Evolutionary conservation across 1,284 basidiomycete species (phyloP).

Genomic region (Tilletia horrida): DNA sequence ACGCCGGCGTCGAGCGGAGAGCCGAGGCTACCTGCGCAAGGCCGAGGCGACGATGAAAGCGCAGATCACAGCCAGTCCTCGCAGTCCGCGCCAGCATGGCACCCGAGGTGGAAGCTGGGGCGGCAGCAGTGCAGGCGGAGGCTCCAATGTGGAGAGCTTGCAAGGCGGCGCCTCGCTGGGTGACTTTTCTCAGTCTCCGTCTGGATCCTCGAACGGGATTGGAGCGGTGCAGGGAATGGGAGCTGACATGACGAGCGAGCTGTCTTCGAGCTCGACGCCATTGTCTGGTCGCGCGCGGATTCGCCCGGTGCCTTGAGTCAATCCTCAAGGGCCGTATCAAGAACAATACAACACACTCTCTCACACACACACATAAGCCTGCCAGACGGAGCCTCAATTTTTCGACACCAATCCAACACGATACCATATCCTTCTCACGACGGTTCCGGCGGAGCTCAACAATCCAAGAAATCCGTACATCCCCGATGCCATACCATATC

Average conservation of each 20-base stretch:
- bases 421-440: too few species aligned
- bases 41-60: constrained; percentile 28
- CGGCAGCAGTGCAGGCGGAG: neutral
- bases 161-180: neutral
- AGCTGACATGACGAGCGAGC: neutral
- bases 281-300: constrained; percentile 13
- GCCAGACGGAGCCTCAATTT: too few species aligned
- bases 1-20: constrained; percentile 27
- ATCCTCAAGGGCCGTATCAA: too few species aligned
- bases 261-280: neutral
- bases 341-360: too few species aligned
- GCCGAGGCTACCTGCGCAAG: constrained; percentile 32
- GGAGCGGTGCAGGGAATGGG: neutral
- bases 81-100: constrained; percentile 27
- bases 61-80: constrained; percentile 30
- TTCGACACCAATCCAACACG: too few species aligned
- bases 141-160: neutral
- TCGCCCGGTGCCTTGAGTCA: neutral
- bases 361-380: too few species aligned
- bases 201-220: neutral
- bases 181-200: neutral
- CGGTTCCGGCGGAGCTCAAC: too few species aligned
- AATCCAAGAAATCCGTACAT: too few species aligned
- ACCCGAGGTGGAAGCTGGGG: constrained; percentile 1
- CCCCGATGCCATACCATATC: too few species aligned